Percentiles rank a stretch among this genome's conserved stretches.
Conservation (phyloP, 371 early-diverging fungal genomes). For the Circinella minor region DNA sequence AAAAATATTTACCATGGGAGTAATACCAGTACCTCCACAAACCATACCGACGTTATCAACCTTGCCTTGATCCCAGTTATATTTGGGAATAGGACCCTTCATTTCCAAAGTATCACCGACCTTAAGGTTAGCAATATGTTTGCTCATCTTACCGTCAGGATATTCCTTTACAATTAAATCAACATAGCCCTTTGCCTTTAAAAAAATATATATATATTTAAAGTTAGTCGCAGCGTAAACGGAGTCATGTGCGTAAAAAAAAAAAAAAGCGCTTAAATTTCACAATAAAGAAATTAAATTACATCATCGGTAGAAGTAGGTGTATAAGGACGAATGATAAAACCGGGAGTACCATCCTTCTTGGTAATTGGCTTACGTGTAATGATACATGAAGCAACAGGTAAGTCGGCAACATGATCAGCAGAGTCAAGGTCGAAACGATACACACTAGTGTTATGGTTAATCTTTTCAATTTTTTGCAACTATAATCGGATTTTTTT, state of each 20-base stretch:
- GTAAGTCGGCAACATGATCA: slow-evolving; percentile 69
- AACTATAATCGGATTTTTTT: slow-evolving; percentile 33
- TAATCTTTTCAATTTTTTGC: slow-evolving; percentile 62
- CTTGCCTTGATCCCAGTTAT: slow-evolving; percentile 75
- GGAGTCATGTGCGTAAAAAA: not conserved
- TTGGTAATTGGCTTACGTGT: slow-evolving; percentile 71
- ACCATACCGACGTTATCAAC: slow-evolving; percentile 83
- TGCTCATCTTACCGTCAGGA: slow-evolving; percentile 74
- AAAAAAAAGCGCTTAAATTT: not conserved
- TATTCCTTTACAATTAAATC: slow-evolving; percentile 90
- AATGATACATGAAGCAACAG: slow-evolving; percentile 83
- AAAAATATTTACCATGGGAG: slow-evolving; percentile 74
- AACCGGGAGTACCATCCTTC: slow-evolving; percentile 64
- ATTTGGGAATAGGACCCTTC: slow-evolving; percentile 94
- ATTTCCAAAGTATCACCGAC: slow-evolving; percentile 84
- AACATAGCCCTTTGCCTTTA: slow-evolving; percentile 72
- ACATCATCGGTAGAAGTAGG: slow-evolving; percentile 77
- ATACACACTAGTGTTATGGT: slow-evolving; percentile 80
- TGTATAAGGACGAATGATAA: slow-evolving; percentile 90
- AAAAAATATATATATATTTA: not conserved
- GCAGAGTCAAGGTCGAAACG: slow-evolving; percentile 80
- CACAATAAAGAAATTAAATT: slow-evolving; percentile 15
- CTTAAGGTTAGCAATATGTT: slow-evolving; percentile 76
- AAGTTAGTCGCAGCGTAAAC: too few species aligned
- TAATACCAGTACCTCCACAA: slow-evolving; percentile 90